Evolutionary conservation across 129 eudicot species (phyloP), one percentile per base, ranked within the genome.

Genomic region (Tagetes patula): DNA sequence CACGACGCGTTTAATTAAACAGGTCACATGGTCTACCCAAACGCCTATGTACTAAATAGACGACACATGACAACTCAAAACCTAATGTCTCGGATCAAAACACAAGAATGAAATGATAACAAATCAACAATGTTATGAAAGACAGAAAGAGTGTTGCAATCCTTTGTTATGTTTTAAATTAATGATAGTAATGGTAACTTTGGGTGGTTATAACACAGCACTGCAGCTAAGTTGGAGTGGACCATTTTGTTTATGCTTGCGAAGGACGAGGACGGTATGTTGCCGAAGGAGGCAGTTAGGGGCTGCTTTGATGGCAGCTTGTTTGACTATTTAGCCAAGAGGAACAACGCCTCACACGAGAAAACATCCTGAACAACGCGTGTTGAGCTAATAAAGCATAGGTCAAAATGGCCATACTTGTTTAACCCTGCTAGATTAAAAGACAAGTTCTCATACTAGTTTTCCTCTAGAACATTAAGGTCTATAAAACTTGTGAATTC

Each of bases 281-380:
- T 87, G 63, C 77, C 92, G 20, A 87, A 87, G 70, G 92, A 87
- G 73, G 92, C 92, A 1, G 84, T 82, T 3, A 82, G 92, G 65
- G 75, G 89, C n/a, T 87, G 92, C 72, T 87, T 9, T 33, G 92
- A 87, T 61, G 92, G 92, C 27, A 87, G 92, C 69, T 74, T 87
- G 77, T 87, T 87, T 47, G 85, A 87, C 55, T 87, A 84, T 59
- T 82, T 75, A 47, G 89, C 92, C 12, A 84, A 71, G 72, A 69
- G 76, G 77, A 59, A 84, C 47, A 59, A 58, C 77, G 66, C 46
- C 1, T 73, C 79, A 0, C 78, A 79, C 38, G 74, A 69, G 60
- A 83, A 81, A 79, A 72, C 30, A 4, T 12, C n/a, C 58, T 50
- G 14, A 58, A 58, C 65, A 55, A 55, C 10, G 10, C 61, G 11